Percentiles rank a stretch among this genome's conserved stretches.
phyloP scores from a whole-genome alignment of 2,329 filamentous ascomycete genomes.

The Lasiodiplodia citricola region DNA sequence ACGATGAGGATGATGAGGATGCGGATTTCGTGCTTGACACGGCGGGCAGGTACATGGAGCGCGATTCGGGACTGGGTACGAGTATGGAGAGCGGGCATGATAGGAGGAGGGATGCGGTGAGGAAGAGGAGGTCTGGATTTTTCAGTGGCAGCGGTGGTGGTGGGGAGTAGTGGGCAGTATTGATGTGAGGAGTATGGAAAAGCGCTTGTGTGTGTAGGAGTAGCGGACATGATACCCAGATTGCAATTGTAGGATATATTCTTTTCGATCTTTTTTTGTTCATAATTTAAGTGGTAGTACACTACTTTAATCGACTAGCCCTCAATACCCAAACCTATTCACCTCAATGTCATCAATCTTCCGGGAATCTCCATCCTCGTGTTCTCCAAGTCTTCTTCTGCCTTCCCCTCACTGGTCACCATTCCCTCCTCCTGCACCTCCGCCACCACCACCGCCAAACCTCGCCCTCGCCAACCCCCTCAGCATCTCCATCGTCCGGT shows the following conservation, averaged over 20 bases:
- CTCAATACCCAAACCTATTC: neutral
- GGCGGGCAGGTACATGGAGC: constrained; percentile 31
- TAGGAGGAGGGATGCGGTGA: constrained; percentile 29
- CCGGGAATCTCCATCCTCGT: neutral
- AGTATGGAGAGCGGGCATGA: constrained; percentile 51
- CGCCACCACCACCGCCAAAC: constrained; percentile 47
- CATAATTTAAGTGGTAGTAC: neutral
- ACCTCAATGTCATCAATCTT: neutral
- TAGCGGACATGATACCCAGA: constrained; percentile 2
- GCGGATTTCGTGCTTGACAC: constrained; percentile 50
- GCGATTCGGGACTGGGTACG: constrained; percentile 55
- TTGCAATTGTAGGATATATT: neutral
- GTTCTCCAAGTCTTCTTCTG: neutral
- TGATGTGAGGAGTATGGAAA: neutral
- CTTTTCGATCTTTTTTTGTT: neutral
- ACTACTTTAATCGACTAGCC: neutral
- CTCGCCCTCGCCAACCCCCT: constrained; percentile 77
- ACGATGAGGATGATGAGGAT: constrained; percentile 51
- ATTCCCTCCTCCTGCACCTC: neutral
- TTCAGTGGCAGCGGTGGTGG: constrained; percentile 6
- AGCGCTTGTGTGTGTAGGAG: neutral
- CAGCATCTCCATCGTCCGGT: constrained; percentile 82
- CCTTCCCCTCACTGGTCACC: neutral
- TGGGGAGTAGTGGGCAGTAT: neutral
- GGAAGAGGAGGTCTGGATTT: constrained; percentile 30